Evolutionary conservation across 1,284 basidiomycete species (phyloP).

Genomic region (Cronartium quercuum): DNA sequence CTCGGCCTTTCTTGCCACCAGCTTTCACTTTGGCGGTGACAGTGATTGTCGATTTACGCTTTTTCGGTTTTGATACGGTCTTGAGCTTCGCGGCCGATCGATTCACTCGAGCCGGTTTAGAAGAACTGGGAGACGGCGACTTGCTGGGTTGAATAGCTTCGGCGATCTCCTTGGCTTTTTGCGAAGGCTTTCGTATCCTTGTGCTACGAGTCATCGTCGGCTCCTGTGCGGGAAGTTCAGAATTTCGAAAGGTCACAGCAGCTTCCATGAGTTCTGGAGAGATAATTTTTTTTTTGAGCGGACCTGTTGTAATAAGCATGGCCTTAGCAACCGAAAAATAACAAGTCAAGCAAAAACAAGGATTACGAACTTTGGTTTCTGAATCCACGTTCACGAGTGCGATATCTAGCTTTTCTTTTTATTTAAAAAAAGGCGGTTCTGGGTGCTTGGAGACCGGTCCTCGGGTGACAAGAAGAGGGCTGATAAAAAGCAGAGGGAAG

Average conservation of each 20-base stretch:
- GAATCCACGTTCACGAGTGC: too few species aligned
- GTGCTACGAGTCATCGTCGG: constrained; percentile 20
- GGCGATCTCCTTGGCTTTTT: constrained; percentile 35
- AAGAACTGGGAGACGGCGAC: not conserved
- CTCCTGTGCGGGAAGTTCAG: not conserved
- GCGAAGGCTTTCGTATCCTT: constrained; percentile 36
- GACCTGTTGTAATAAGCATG: too few species aligned
- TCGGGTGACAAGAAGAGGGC: too few species aligned
- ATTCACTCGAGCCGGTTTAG: not conserved
- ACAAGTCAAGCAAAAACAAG: too few species aligned
- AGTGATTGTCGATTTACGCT: not conserved
- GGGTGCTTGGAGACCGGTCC: too few species aligned
- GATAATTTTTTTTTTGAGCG: too few species aligned
- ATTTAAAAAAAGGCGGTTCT: too few species aligned
- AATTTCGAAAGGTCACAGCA: not conserved
- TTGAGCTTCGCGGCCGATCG: constrained; percentile 6
- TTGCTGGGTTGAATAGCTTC: constrained; percentile 5
- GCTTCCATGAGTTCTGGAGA: too few species aligned
- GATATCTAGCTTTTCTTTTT: too few species aligned
- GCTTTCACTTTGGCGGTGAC: constrained; percentile 26
- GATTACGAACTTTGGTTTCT: too few species aligned
- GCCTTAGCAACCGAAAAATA: too few species aligned
- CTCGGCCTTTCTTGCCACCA: constrained; percentile 22
- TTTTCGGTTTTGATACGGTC: not conserved
- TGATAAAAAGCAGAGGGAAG: too few species aligned